Evolutionary conservation across 2,329 filamentous ascomycete species (phyloP).

Genomic region (Paecilomyces niveus): DNA sequence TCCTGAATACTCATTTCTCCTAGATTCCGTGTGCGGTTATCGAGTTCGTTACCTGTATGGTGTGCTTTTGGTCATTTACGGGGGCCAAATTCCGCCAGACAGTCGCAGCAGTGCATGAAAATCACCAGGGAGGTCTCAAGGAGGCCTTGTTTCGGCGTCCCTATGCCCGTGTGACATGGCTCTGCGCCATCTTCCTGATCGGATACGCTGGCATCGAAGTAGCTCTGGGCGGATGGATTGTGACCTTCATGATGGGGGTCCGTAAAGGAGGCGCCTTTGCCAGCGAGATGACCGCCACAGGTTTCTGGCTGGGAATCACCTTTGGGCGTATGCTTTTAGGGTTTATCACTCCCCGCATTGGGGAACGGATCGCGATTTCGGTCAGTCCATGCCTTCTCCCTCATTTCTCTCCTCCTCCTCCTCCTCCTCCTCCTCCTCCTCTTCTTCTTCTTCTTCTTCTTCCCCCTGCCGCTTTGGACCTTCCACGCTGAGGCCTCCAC

Average conservation of each 20-base stretch:
- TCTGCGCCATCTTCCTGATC: conserved; percentile 63
- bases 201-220: conserved; percentile 72
- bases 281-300: conserved; percentile 61
- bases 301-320: conserved; percentile 72
- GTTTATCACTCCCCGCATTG: conserved; percentile 55
- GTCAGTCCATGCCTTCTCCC: too few species aligned
- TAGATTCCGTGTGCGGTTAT: conserved; percentile 12
- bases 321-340: conserved; percentile 61
- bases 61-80: conserved; percentile 15
- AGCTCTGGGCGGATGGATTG: conserved; percentile 60
- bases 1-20: too few species aligned
- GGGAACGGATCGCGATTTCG: conserved; percentile 53
- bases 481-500: too few species aligned
- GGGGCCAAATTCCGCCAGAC: conserved; percentile 7
- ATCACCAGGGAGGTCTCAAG: conserved; percentile 5
- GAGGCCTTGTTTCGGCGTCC: conserved; percentile 35
- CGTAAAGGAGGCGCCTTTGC: conserved; percentile 57
- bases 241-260: conserved; percentile 67
- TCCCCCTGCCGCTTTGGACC: too few species aligned
- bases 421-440: too few species aligned
- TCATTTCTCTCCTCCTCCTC: too few species aligned
- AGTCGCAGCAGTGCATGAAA: conserved; percentile 14
- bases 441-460: too few species aligned
- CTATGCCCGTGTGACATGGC: conserved; percentile 55
- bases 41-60: conserved; percentile 8